Evolutionary conservation across 2,329 filamentous ascomycete genomes (phyloP), one percentile per base, ranked within the genome.

Genomic region (Fusarium concolor): DNA sequence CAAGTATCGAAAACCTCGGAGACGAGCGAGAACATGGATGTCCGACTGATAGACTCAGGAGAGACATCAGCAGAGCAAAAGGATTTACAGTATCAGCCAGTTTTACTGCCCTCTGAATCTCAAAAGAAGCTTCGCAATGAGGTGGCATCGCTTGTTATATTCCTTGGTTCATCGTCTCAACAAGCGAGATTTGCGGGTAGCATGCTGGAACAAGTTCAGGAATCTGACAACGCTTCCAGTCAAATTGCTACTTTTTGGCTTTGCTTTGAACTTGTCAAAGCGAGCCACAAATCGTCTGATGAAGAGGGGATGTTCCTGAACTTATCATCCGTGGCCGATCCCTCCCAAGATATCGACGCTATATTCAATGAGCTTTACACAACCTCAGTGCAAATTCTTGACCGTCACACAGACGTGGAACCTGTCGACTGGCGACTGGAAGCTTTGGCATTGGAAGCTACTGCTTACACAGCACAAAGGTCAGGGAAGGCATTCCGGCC

Each of bases 231-330:
- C 5, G 86, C 87, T 1, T 82, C 87, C 18, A 82, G 83, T 35
- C 87, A 89, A 66, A 78, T 95, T 26, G 88, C 93, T 14, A 88
- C 90, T 4, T 92, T 93, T 71, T 97, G 94, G 94, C 82, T 97
- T 5, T 87, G 91, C 1, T 87, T 94, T 57, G 88, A 92, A 69
- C 84, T 95, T 3, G 78, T 94, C 10, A 89, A 89, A 73, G 84
- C 86, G 5, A 82, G 84, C 10, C 80, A 87, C 18, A 76, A 79
- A 6, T 79, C 82, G 3, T 82, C 84, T 17, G 80, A 84, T 3
- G 85, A 87, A 9, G 76, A 92, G 6, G 89, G 92, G 58, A 87
- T 89, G 38, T 88, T 96, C 38, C 79, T 97, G 10, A 86, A 89
- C 71, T 26, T 80, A 2, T 82, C 85, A 76, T 79, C 79, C 7